Conservation (phyloP, 139 green algal genomes). For the Volvox africanus region DNA sequence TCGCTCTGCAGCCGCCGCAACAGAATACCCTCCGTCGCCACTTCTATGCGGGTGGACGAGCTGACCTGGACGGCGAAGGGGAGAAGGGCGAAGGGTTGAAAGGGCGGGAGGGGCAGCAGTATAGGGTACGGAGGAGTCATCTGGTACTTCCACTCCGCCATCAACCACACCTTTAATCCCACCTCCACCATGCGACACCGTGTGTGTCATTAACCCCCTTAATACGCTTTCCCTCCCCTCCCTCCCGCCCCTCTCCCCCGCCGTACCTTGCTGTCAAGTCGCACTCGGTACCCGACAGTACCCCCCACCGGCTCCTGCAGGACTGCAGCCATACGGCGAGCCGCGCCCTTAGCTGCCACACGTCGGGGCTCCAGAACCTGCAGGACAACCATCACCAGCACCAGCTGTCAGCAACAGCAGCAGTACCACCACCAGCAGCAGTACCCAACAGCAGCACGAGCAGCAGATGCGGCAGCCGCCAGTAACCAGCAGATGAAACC, state of each 20-base stretch:
- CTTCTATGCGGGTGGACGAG: conserved; percentile 63
- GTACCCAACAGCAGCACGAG: neutral
- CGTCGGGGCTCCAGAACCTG: conserved; percentile 77
- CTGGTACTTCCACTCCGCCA: too few relatives aligned
- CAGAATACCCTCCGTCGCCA: conserved; percentile 79
- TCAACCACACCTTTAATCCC: neutral
- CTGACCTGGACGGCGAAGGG: conserved; percentile 23
- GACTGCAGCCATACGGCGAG: conserved; percentile 72
- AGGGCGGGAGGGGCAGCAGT: neutral
- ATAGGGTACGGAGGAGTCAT: too few relatives aligned
- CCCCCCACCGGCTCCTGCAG: conserved; percentile 65
- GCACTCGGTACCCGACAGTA: conserved; percentile 67
- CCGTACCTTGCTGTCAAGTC: conserved; percentile 63
- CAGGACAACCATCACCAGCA: neutral
- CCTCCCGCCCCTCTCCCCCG: too few relatives aligned
- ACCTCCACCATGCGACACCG: too few relatives aligned
- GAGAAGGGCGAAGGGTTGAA: neutral
- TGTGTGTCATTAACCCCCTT: too few relatives aligned
- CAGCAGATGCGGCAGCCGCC: too few relatives aligned
- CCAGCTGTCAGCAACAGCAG: neutral
- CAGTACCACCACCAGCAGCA: neutral
- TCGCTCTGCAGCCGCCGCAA: conserved; percentile 69
- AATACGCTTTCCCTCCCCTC: neutral
- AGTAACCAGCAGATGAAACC: neutral
- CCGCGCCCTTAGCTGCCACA: conserved; percentile 77